These are phyloP conservation scores for Colletotrichum tamarilloi DNA, from an alignment of 2,329 filamentous ascomycete species.

Conservation along the genomic window DNA sequence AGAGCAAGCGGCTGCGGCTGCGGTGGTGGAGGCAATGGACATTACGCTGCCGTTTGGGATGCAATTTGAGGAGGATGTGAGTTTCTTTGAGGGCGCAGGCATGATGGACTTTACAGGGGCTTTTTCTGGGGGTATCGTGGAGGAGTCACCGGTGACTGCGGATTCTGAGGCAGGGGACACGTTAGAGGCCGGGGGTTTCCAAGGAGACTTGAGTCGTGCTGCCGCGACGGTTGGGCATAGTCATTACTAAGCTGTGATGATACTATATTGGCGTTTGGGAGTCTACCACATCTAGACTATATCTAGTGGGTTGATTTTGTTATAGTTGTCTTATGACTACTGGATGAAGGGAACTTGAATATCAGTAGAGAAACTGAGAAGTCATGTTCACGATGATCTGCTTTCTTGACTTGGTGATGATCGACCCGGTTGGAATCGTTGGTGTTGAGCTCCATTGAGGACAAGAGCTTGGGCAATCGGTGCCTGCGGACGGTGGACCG, in stretches of 20 bases:
- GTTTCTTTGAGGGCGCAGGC: slow-evolving; percentile 11
- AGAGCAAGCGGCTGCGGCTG: slow-evolving; percentile 13
- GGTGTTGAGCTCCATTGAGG: background rate
- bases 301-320: background rate
- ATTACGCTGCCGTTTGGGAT: slow-evolving; percentile 13
- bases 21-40: background rate
- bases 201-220: background rate
- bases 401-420: background rate
- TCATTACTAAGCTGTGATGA: background rate
- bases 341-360: too few species aligned
- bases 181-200: background rate
- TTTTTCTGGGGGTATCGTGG: background rate
- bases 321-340: too few species aligned
- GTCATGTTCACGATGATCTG: too few species aligned
- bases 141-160: background rate
- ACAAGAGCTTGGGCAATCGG: background rate
- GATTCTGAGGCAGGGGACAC: background rate
- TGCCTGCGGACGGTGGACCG: background rate
- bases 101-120: background rate
- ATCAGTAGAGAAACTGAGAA: too few species aligned
- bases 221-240: background rate
- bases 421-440: background rate
- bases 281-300: background rate
- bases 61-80: slow-evolving; percentile 26
- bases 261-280: background rate